Evolutionary conservation across 2,329 filamentous ascomycete species (phyloP), one percentile per base, ranked within the genome.

Genomic region (Aureobasidium uvarum): DNA sequence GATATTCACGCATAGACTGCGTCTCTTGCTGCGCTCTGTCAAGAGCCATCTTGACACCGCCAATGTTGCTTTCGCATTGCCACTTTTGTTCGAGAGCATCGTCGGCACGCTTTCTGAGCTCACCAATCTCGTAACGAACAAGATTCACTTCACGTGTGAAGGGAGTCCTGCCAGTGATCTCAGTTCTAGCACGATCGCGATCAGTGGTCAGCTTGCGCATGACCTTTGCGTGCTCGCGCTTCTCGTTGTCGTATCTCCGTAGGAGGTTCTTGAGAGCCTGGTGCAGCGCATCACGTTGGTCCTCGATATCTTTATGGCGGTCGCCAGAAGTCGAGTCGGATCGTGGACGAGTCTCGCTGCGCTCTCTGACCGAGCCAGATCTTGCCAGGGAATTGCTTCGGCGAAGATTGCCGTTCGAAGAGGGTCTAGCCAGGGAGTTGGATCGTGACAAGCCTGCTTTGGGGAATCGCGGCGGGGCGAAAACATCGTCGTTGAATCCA

Each of bases 11-110:
- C 46, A 99, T 83, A n/a, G 90, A 90, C 46, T 86, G 82, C 36
- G 96, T 96, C 78, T 99, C 95, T 75, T 95, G 90, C 76, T 97
- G 92, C 31, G 95, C 93, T 68, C 93, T 90, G 77, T 98, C 95
- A 48, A 99, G 85, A 74, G 98, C 94, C 90, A 96, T 97, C 80
- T 96, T 96, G 65, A 98, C 80, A 64, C 93, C 92, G 62, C 86
- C 85, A 1, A 98, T 81, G 20, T 92, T 92, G 78, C 96, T 96
- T 78, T 97, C 94, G 68, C 93, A 94, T 74, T 96, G 90, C 89
- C 91, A 98, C 77, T 98, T 98, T 73, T 96, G 91, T 73, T 96
- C 92, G 16, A 98, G 84, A 18, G 94, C 94, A 69, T 98, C 94
- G 72, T 99, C 94, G 36, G 94, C 94, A 63, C 95, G 87, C 68